phyloP scores from a whole-genome alignment of 2,329 filamentous ascomycete species.

The Phialemoniopsis sp. region DNA sequence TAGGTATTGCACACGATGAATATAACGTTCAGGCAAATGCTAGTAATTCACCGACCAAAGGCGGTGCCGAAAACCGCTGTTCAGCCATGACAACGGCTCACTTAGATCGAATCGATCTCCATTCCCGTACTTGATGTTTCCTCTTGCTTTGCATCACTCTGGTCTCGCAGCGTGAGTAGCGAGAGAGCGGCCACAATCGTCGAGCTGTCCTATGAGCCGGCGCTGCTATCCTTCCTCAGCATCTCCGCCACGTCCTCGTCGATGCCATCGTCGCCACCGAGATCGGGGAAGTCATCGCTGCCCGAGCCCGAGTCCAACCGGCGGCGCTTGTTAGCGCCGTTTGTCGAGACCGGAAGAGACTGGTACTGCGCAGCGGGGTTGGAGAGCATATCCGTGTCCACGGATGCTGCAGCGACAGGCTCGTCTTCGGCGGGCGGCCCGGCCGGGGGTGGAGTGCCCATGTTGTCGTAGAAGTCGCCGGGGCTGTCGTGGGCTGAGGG shows the following conservation, averaged over 20 bases:
- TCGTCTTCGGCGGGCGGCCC: constrained; percentile 5
- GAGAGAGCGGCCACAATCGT: too few relatives aligned
- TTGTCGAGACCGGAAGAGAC: constrained; percentile 42
- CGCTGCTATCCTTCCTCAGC: constrained; percentile 36
- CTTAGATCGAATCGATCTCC: too few relatives aligned
- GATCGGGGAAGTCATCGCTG: constrained; percentile 44
- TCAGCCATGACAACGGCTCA: too few relatives aligned
- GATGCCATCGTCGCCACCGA: constrained; percentile 46
- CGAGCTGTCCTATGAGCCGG: too few relatives aligned
- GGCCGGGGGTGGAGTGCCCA: constrained; percentile 2
- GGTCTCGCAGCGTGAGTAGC: too few relatives aligned
- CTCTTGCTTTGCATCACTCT: too few relatives aligned
- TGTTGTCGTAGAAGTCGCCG: constrained; percentile 15
- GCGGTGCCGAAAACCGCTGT: too few relatives aligned
- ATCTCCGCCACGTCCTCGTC: constrained; percentile 54
- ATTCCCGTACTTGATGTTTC: too few relatives aligned
- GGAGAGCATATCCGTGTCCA: constrained; percentile 34
- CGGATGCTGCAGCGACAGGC: constrained; percentile 11
- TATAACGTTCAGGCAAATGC: too few relatives aligned
- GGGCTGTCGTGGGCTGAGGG: constrained; percentile 51
- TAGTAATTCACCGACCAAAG: too few relatives aligned
- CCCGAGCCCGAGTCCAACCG: constrained; percentile 39
- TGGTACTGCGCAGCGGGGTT: constrained; percentile 40
- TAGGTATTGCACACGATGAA: too few relatives aligned
- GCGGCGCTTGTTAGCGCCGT: constrained; percentile 53